A percentile compares a stretch with the other conserved stretches of the same genome.
These are phyloP conservation scores for Lactarius tabidus DNA, from an alignment of 768 basidiomycete species.

Conservation along the genomic window DNA sequence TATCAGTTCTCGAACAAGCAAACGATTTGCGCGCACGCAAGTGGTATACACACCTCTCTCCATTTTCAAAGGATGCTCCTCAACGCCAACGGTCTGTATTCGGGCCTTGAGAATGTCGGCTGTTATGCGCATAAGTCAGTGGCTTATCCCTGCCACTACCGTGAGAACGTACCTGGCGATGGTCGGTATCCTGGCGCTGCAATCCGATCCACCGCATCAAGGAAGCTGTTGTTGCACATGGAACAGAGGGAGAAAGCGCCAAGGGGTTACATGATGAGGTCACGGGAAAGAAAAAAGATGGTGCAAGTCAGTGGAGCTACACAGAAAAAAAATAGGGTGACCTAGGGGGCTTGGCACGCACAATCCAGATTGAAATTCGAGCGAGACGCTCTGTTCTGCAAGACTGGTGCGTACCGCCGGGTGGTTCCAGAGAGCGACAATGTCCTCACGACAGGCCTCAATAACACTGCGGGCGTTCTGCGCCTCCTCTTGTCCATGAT, in stretches of 20 bases:
- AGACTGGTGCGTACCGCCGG: slow-evolving; percentile 42
- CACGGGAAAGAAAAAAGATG: background rate
- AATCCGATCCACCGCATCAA: slow-evolving; percentile 52
- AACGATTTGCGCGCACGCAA: slow-evolving; percentile 8
- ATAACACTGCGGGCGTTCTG: slow-evolving; percentile 44
- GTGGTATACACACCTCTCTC: slow-evolving; percentile 37
- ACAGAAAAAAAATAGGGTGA: background rate
- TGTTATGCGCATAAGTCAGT: slow-evolving; percentile 24
- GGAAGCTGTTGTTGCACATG: slow-evolving; percentile 42
- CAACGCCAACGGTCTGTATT: slow-evolving; percentile 59
- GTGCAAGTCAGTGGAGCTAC: background rate
- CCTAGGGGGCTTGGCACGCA: slow-evolving; percentile 35
- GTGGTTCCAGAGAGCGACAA: slow-evolving; percentile 51
- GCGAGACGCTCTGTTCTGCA: slow-evolving; percentile 39
- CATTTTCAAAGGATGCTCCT: slow-evolving; percentile 54
- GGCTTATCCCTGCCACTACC: background rate
- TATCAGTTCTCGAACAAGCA: background rate
- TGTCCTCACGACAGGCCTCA: slow-evolving; percentile 51
- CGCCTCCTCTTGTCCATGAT: slow-evolving; percentile 34
- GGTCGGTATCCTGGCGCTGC: slow-evolving; percentile 50
- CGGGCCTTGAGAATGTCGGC: slow-evolving; percentile 64
- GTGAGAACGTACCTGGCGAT: slow-evolving; percentile 39
- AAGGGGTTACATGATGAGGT: background rate
- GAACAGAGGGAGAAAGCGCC: background rate
- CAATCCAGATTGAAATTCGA: slow-evolving; percentile 62